A percentile compares a stretch with the other conserved stretches of the same genome.
Conservation (phyloP, 306 rosid genomes). For the Inga oerstediana region DNA sequence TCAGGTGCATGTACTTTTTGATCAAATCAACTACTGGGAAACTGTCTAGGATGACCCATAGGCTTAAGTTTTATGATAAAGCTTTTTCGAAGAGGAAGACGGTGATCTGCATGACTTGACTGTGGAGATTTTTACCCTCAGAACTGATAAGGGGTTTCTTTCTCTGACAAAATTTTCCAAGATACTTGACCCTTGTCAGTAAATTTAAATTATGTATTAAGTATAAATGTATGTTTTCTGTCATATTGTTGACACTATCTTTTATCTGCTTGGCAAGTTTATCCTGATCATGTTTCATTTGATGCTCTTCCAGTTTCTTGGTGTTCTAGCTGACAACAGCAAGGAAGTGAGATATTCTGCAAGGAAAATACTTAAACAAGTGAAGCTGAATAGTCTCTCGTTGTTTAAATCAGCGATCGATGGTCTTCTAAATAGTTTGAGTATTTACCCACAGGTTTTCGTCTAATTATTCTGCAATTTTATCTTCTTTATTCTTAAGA, state of each 20-base stretch:
- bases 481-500: conserved; percentile 7
- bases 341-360: conserved; percentile 55
- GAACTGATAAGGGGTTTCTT: conserved; percentile 15
- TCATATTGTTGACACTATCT: background rate
- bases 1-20: background rate
- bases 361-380: conserved; percentile 65
- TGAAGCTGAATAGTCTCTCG: conserved; percentile 54
- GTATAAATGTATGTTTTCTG: conserved; percentile 13
- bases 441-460: conserved; percentile 64
- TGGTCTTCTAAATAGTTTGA: conserved; percentile 66
- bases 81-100: background rate
- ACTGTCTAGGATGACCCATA: background rate
- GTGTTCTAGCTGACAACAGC: conserved; percentile 57
- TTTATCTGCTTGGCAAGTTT: conserved; percentile 2
- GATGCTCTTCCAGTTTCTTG: conserved; percentile 72
- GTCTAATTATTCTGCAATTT: conserved; percentile 2
- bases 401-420: conserved; percentile 60
- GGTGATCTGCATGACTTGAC: background rate
- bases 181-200: conserved; percentile 5
- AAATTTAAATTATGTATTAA: conserved; percentile 10
- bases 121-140: conserved; percentile 14
- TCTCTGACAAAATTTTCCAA: conserved; percentile 21
- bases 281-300: conserved; percentile 11
- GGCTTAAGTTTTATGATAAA: conserved; percentile 13
- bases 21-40: conserved; percentile 16